Evolutionary conservation across 2,329 filamentous ascomycete species (phyloP).

Genomic region (Fusarium chuoi): DNA sequence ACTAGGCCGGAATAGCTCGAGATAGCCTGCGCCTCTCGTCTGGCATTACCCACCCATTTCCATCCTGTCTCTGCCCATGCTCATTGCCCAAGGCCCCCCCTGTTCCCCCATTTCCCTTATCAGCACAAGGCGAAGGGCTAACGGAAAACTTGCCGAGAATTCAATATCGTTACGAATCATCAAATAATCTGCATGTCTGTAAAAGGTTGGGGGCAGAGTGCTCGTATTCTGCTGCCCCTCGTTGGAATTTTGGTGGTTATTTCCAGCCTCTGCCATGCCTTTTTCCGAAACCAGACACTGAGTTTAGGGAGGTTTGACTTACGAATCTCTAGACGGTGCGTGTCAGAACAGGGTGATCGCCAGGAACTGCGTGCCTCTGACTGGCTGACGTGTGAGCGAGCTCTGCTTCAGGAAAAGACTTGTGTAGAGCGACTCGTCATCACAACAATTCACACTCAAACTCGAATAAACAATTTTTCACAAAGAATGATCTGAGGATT

Average conservation of each 20-base stretch:
- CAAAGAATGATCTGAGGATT: conserved; percentile 5
- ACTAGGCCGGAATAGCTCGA: conserved; percentile 1
- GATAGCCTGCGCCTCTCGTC: conserved; percentile 32
- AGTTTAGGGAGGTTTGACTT: neutral
- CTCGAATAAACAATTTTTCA: neutral
- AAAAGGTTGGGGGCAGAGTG: neutral
- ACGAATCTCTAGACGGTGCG: conserved; percentile 24
- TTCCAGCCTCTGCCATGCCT: conserved; percentile 8
- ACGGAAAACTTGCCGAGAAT: conserved; percentile 19
- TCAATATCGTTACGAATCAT: neutral
- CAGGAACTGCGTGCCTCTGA: conserved; percentile 29
- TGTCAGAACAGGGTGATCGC: conserved; percentile 31
- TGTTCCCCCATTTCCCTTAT: conserved; percentile 28
- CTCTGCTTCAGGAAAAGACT: conserved; percentile 25
- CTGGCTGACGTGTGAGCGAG: conserved; percentile 2
- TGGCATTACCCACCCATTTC: conserved; percentile 11
- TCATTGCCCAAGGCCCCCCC: neutral
- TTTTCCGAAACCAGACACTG: conserved; percentile 14
- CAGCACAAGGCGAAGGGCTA: neutral
- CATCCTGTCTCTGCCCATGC: neutral
- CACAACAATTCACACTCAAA: neutral
- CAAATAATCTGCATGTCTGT: neutral
- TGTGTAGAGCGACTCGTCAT: conserved; percentile 30
- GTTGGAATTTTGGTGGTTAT: conserved; percentile 10
- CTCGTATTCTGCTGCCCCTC: conserved; percentile 11